Evolutionary conservation across 1,284 basidiomycete genomes (phyloP), one percentile per base, ranked within the genome.

Genomic region (Bondarzewia mesenterica): DNA sequence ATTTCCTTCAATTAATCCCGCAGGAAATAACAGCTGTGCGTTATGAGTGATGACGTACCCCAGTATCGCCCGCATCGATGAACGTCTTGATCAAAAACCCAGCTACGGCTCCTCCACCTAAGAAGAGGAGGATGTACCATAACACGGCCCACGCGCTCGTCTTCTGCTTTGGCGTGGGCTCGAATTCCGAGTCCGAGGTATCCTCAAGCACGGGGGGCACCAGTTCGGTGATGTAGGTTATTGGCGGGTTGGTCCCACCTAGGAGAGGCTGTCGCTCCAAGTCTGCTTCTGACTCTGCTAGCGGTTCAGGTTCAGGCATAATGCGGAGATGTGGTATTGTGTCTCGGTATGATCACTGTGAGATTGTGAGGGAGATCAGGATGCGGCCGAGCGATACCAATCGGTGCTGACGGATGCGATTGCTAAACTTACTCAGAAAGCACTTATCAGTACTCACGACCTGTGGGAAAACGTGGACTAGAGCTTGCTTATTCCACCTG

Each of bases 71-170:
- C 5, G 79, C 71, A 43, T 85, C 80, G 16, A 85, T 75, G 58
- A 84, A 81, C 0, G 76, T 80, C 58, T 86, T 84, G 59, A 88
- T 70, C 48, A 87, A 76, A 35, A 83, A 48, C 3, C 60, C 74
- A 10, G 82, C 48, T 4, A 68, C 56, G 32, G 72, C 59, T 0
- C 68, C 54, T 7, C 63, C 67, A 3, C 66, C 48, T 2, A 73
- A 36, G 4, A 63, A 54, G 20, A 74, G 51, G 7, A 71, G 48
- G 22, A 56, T 46, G 46, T 68, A 64, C 65, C 65, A 66, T 5
- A 53, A 50, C 32, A 61, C 56, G 3, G 54, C 52, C 63, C 61
- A 63, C 58, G 59, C 59, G 38, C 50, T 58, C 6, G 57, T 52
- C 52, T 61, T 60, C 58, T 60, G 57, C 51, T 57, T 23, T 18